Conservation (phyloP, 208 protist species). For the Leishmania martiniquensis region DNA sequence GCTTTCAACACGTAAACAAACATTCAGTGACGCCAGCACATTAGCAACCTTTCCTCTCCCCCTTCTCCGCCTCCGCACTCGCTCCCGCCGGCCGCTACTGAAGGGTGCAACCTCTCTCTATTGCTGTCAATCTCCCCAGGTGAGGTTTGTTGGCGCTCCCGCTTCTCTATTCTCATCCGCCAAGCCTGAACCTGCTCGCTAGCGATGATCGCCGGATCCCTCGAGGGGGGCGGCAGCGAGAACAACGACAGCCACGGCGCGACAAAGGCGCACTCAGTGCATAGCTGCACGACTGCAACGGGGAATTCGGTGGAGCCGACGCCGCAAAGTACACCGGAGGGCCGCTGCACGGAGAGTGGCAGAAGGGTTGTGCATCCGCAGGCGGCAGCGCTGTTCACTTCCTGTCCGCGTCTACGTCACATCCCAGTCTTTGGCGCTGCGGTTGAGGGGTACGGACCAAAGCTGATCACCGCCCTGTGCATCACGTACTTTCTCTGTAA, state of each 20-base stretch:
- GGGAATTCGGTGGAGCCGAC: neutral
- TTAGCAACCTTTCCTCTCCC: too few relatives aligned
- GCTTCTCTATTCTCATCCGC: too few relatives aligned
- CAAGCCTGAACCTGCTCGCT: neutral
- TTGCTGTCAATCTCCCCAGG: too few relatives aligned
- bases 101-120: neutral
- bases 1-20: too few relatives aligned
- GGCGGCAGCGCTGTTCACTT: slow-evolving; percentile 30
- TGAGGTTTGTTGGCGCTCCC: too few relatives aligned
- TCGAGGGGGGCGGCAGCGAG: neutral
- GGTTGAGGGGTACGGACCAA: slow-evolving; percentile 40
- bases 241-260: neutral
- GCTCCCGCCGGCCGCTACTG: too few relatives aligned
- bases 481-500: slow-evolving; percentile 42
- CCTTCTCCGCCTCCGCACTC: too few relatives aligned
- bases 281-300: neutral
- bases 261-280: neutral
- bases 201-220: neutral
- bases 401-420: slow-evolving; percentile 27
- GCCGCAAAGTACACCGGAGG: slow-evolving; percentile 5
- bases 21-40: too few relatives aligned
- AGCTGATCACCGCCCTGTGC: slow-evolving; percentile 31
- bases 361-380: slow-evolving; percentile 22
- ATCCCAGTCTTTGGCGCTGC: slow-evolving; percentile 35
- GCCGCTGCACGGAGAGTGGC: slow-evolving; percentile 7